Percentiles rank a stretch among this genome's conserved stretches.
Evolutionary conservation across 257 asterid genomes (phyloP).

Genomic region (Catharanthus roseus): DNA sequence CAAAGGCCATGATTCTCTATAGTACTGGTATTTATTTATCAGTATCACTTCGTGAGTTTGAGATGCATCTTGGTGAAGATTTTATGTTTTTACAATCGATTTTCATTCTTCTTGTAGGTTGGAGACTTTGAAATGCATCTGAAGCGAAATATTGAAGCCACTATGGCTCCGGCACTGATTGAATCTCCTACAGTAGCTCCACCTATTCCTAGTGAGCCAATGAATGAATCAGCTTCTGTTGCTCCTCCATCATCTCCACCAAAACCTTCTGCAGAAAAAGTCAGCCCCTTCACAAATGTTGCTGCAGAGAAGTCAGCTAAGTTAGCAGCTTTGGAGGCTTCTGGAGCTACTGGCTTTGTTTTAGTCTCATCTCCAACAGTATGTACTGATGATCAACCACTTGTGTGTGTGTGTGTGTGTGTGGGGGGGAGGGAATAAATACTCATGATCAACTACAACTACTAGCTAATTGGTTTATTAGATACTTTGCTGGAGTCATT

Average conservation of each 20-base stretch:
- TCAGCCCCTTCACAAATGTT: constrained; percentile 54
- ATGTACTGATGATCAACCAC: constrained; percentile 26
- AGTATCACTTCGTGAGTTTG: background rate
- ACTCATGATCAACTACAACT: too few species aligned
- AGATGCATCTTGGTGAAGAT: background rate
- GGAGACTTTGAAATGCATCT: constrained; percentile 76
- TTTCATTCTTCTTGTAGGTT: constrained; percentile 32
- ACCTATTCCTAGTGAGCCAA: constrained; percentile 46
- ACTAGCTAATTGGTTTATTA: constrained; percentile 5
- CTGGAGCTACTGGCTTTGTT: constrained; percentile 59
- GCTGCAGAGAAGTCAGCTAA: constrained; percentile 52
- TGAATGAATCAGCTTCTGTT: constrained; percentile 34
- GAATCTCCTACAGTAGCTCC: constrained; percentile 40
- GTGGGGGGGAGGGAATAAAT: too few species aligned
- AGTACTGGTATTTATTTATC: background rate
- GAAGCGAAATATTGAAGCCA: constrained; percentile 53
- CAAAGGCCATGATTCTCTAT: background rate
- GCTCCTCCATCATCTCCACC: constrained; percentile 46
- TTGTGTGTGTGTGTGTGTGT: too few species aligned
- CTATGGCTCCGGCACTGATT: constrained; percentile 38
- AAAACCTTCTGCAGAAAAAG: constrained; percentile 55
- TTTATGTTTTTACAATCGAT: background rate
- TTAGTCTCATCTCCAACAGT: constrained; percentile 62
- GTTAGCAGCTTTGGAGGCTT: constrained; percentile 64
- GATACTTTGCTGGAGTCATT: background rate